Base-by-base conservation (phyloP, 2,329 filamentous ascomycete genomes). In the Clonostachys chloroleuca region DNA sequence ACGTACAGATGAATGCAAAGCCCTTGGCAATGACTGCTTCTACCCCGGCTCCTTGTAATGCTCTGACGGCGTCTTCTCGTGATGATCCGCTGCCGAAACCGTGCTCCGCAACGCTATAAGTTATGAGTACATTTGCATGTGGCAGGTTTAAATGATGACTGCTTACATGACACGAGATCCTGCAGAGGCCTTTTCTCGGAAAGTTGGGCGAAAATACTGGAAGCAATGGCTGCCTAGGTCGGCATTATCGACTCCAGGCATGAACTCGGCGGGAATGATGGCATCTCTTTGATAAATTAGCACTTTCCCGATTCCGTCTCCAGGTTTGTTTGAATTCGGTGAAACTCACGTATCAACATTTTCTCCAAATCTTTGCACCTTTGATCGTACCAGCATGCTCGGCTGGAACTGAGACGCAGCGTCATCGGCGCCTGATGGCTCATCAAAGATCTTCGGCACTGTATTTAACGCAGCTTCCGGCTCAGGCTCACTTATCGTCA, bases 211-310 rank as follows among this genome's bases (percentile, higher is more conserved):
- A 30, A 45, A 52, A 33, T 54, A 52, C 34, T 56, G 48, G 37
- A 56, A 53, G 35, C 54, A 55, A 33, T 56, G 54, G 24, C 45
- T 51, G 24, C 54, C 54, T 0, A 56, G 49, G 17, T 56, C 54
- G 8, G 52, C 46, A 18, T 56, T 56, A 34, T 55, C 53, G 2
- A 54, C 40, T 12, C 47, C 49, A 12, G 51, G 48, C 52, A 53
- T 51, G 16, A 52, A 52, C 18, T 55, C 54, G 13, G 49, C 51
- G 12, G 50, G 46, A 5, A 45, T 49, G 4, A 54, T 47, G 20
- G 53, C 53, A 42, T 55, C 53, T 3, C 50, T 52, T 36, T 17
- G 7, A 18, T 2, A 18, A 9, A 30, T 30, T 30, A 30, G 24
- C 24, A 30, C 8, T 30, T 30, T 9, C 24, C 24, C 8, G 10